These are phyloP conservation scores for Prunus campanulata DNA, from an alignment of 306 rosid genomes.

Conservation along the genomic window DNA sequence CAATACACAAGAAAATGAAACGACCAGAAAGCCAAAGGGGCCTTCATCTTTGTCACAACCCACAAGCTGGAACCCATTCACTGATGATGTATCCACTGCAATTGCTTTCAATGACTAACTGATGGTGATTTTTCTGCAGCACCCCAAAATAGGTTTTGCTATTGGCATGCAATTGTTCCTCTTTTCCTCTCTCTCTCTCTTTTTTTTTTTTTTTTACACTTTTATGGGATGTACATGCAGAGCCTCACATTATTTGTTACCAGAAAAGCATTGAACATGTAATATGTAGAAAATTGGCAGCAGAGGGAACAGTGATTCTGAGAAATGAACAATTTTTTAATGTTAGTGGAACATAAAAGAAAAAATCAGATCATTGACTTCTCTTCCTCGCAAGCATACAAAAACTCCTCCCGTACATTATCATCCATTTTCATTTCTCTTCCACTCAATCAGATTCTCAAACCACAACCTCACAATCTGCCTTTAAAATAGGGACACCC, in stretches of 20 bases:
- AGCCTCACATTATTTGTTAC: background rate
- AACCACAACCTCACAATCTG: conserved; percentile 32
- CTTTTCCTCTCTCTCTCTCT: background rate
- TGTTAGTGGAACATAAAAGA: background rate
- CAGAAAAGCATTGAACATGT: background rate
- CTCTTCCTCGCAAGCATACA: conserved; percentile 30
- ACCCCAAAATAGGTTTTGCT: background rate
- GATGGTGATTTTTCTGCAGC: background rate
- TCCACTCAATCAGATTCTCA: conserved; percentile 45
- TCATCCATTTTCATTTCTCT: conserved; percentile 36
- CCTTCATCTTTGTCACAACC: conserved; percentile 5
- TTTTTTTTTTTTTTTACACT: too few species aligned
- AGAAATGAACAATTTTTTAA: background rate
- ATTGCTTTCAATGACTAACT: background rate
- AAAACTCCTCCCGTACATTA: conserved; percentile 43
- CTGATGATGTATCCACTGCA: background rate
- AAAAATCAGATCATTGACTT: background rate
- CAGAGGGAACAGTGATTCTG: background rate
- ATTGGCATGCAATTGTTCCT: background rate
- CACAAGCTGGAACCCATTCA: conserved; percentile 4
- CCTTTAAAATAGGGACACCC: conserved; percentile 37
- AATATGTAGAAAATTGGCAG: background rate
- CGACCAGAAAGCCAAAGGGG: background rate
- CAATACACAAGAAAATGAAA: conserved; percentile 10
- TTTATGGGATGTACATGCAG: background rate